Evolutionary conservation across 805 yeast species (phyloP).

Genomic region (Metschnikowia lochheadii): DNA sequence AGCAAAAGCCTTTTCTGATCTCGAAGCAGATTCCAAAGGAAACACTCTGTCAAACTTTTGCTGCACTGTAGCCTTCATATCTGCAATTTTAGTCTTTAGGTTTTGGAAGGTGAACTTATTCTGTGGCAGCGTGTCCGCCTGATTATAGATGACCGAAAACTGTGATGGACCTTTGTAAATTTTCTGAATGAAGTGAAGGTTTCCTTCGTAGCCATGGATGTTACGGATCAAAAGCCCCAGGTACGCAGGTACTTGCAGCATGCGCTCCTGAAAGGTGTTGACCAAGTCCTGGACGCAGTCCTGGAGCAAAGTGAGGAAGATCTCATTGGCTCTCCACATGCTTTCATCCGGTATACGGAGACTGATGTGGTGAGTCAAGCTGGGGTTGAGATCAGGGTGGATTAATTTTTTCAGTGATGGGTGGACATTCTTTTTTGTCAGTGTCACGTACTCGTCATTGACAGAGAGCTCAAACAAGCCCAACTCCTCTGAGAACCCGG

Average conservation of each 20-base stretch:
- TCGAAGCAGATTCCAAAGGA: slow-evolving; percentile 53
- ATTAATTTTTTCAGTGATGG: slow-evolving; percentile 28
- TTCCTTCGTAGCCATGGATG: slow-evolving; percentile 60
- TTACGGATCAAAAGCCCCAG: slow-evolving; percentile 57
- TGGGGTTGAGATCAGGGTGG: slow-evolving; percentile 50
- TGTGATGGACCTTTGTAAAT: slow-evolving; percentile 70
- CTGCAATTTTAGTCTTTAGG: slow-evolving; percentile 32
- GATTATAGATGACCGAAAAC: slow-evolving; percentile 64
- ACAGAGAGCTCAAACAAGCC: slow-evolving; percentile 61
- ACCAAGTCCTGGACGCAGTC: slow-evolving; percentile 57
- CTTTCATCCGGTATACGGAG: slow-evolving; percentile 66
- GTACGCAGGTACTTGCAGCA: slow-evolving; percentile 39
- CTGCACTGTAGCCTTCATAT: slow-evolving; percentile 40
- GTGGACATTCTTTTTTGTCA: slow-evolving; percentile 30
- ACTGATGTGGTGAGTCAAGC: slow-evolving; percentile 60
- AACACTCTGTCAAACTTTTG: slow-evolving; percentile 49
- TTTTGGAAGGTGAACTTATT: slow-evolving; percentile 37
- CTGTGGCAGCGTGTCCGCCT: slow-evolving; percentile 33
- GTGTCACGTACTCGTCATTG: slow-evolving; percentile 35
- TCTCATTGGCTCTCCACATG: slow-evolving; percentile 75
- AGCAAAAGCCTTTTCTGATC: slow-evolving; percentile 52
- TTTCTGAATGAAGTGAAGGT: slow-evolving; percentile 75
- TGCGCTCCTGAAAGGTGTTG: slow-evolving; percentile 19
- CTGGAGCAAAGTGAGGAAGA: slow-evolving; percentile 63
- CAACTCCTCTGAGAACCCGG: slow-evolving; percentile 54